These are phyloP conservation scores for Barbarea vulgaris DNA, from an alignment of 345 rosid genomes.

Conservation along the genomic window DNA sequence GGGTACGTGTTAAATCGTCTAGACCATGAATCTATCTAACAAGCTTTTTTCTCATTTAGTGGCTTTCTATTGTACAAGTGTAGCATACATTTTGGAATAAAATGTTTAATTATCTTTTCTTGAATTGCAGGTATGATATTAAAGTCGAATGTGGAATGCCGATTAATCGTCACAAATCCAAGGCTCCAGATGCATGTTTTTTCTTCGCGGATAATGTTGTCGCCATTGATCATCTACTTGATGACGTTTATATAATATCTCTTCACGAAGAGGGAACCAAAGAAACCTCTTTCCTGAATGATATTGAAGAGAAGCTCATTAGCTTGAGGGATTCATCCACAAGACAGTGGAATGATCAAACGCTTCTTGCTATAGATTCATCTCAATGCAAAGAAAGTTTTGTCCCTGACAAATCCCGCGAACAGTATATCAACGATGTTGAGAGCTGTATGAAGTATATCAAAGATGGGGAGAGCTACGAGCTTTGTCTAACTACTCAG, in stretches of 20 bases:
- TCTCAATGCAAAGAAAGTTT: slow-evolving; percentile 48
- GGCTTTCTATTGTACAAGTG: background rate
- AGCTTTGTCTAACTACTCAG: slow-evolving; percentile 88
- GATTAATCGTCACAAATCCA: slow-evolving; percentile 72
- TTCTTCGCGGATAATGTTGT: slow-evolving; percentile 81
- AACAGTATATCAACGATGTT: slow-evolving; percentile 68
- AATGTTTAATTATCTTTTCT: slow-evolving; percentile 12
- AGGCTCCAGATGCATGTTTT: slow-evolving; percentile 89
- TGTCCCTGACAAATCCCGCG: slow-evolving; percentile 62
- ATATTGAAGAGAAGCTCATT: slow-evolving; percentile 63
- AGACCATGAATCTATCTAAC: slow-evolving; percentile 5
- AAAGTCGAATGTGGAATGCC: slow-evolving; percentile 86
- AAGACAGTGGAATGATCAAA: slow-evolving; percentile 39
- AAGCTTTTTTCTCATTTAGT: background rate
- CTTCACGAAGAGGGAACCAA: slow-evolving; percentile 50
- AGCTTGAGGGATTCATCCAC: slow-evolving; percentile 43
- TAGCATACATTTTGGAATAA: background rate
- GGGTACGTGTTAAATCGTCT: slow-evolving; percentile 61
- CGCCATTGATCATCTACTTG: slow-evolving; percentile 69
- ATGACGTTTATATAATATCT: slow-evolving; percentile 74
- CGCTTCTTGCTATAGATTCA: slow-evolving; percentile 24
- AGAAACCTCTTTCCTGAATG: slow-evolving; percentile 60
- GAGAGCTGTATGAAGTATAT: slow-evolving; percentile 70
- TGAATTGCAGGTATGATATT: slow-evolving; percentile 68
- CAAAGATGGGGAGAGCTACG: slow-evolving; percentile 98